Evolutionary conservation across 2,329 filamentous ascomycete genomes (phyloP), one percentile per base, ranked within the genome.

Genomic region (Venturia asperata): DNA sequence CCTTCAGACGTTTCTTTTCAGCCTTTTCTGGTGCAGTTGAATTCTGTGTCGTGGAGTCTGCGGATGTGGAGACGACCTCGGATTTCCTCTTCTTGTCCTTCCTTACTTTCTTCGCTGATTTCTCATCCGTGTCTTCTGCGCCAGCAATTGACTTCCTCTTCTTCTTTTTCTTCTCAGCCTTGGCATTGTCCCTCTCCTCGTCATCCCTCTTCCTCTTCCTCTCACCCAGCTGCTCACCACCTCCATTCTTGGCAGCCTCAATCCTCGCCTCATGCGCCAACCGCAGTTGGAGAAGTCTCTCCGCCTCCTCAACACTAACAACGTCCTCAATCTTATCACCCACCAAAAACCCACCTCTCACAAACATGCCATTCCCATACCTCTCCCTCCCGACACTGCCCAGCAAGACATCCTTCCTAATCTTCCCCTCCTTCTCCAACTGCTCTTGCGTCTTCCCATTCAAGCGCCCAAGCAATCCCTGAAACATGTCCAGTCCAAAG

Each of bases 401-500:
- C 71, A 90, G 83, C 79, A 89, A 89, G 52, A 89, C 77, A 71
- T 90, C 86, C 65, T 89, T 83, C 69, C 87, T 81, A 60, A 83
- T 82, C 71, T 85, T 82, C 73, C 87, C 84, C 70, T 94, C 88
- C 71, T 86, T 83, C 74, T 88, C 83, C 43, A 94, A 79, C 61
- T 86, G 83, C n/a, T 80, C 84, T 61, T 93, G 88, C 27, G 84
- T 87, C 75, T 91, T 94, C 62, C 93, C 94, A 75, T 99, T 99
- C 66, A 99, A 78, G 64, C 94, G 83, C 27, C 93, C 92, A 24
- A 99, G 80, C 5, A 99, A 79, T 68, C 91, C 90, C 72, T 92
- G 90, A 70, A 97, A 91, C 21, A 88, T 89, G 73, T 92, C 90
- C 45, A 97, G 82, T 0, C 93, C 94, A 27, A 93, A 95, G 68